Evolutionary conservation across 331 rosid species (phyloP).

Genomic region (Cydonia oblonga): DNA sequence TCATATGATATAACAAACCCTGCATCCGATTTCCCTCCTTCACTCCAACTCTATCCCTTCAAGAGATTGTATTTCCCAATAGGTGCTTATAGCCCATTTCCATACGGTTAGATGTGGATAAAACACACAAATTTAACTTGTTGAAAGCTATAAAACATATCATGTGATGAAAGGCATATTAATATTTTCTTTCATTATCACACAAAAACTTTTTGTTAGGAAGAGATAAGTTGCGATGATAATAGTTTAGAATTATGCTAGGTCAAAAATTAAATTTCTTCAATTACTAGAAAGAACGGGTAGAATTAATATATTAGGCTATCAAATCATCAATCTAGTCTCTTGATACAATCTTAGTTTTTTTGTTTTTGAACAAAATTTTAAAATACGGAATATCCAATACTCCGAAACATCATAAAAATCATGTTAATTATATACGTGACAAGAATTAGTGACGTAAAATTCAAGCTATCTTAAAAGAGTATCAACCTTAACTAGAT

Average conservation of each 20-base stretch:
- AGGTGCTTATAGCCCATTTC: slow-evolving; percentile 12
- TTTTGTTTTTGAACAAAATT: no score
- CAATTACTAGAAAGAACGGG: neutral
- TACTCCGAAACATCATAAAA: no score
- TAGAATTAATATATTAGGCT: neutral
- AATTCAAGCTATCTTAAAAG: neutral
- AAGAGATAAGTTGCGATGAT: neutral
- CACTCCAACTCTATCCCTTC: slow-evolving; percentile 14
- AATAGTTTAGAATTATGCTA: neutral
- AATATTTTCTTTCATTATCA: neutral
- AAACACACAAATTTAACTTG: neutral
- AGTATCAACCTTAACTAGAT: neutral
- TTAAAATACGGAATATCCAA: no score
- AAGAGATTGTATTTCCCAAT: slow-evolving; percentile 33
- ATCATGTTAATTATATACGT: no score
- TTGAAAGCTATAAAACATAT: neutral
- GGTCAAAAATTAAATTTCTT: neutral
- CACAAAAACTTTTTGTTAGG: neutral
- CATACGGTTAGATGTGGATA: neutral
- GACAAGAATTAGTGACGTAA: neutral
- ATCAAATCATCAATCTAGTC: neutral
- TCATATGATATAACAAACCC: neutral
- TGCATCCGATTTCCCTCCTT: slow-evolving; percentile 2
- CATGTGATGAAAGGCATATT: neutral
- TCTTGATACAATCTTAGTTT: neutral